These are phyloP conservation scores for Neurospora sp. DNA, from an alignment of 2,329 filamentous ascomycete genomes.

Conservation along the genomic window DNA sequence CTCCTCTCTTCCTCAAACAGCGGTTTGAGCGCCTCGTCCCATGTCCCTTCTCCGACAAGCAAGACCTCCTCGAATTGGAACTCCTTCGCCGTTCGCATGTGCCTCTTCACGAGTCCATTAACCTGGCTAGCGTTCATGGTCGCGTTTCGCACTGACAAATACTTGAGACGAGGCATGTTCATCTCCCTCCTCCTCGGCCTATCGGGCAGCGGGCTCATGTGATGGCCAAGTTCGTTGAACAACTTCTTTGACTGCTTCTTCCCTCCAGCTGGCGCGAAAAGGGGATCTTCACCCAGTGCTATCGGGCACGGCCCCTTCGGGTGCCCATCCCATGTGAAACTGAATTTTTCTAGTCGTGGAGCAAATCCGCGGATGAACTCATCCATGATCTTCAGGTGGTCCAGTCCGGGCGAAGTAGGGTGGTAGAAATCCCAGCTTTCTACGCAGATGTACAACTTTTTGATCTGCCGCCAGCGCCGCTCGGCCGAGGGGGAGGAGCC, in stretches of 20 bases:
- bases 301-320: conserved; percentile 64
- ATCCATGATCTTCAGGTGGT: conserved; percentile 71
- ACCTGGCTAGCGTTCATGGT: conserved; percentile 63
- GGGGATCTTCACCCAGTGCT: conserved; percentile 57
- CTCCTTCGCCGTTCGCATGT: conserved; percentile 59
- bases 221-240: conserved; percentile 42
- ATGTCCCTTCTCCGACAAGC: conserved; percentile 57
- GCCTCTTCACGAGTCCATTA: conserved; percentile 54
- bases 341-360: conserved; percentile 54
- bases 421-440: conserved; percentile 58
- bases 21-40: conserved; percentile 74
- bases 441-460: conserved; percentile 61
- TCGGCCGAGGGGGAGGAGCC: conserved; percentile 63
- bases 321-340: conserved; percentile 64
- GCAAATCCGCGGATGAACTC: conserved; percentile 68
- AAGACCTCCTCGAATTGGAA: conserved; percentile 72
- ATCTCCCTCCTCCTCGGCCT: conserved; percentile 43
- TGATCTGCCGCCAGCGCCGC: conserved; percentile 69
- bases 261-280: conserved; percentile 44
- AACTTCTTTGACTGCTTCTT: conserved; percentile 41
- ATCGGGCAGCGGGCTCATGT: conserved; percentile 50
- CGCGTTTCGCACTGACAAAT: conserved; percentile 63
- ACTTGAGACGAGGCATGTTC: conserved; percentile 55
- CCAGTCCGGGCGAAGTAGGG: conserved; percentile 43
- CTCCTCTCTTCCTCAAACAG: conserved; percentile 32